A percentile compares a stretch with the other conserved stretches of the same genome.
phyloP scores from a whole-genome alignment of 2,329 filamentous ascomycete species.

The Stagonosporopsis tanaceti region DNA sequence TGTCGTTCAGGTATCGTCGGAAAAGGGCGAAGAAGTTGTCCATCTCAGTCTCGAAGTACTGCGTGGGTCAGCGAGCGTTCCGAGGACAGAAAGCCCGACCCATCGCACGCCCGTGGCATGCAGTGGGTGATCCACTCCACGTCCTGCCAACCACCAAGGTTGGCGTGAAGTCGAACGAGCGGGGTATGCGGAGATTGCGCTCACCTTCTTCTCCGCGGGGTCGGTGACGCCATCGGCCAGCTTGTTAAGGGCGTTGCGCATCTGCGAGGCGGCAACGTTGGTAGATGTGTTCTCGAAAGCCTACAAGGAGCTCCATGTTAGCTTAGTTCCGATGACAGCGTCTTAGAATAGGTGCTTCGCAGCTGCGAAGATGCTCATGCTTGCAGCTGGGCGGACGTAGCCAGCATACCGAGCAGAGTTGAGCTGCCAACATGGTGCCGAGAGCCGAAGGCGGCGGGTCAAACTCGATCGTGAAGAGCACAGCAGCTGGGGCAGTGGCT shows the following conservation, averaged over 20 bases:
- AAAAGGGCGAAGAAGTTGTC: conserved; percentile 99
- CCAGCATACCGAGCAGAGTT: background rate
- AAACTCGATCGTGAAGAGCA: background rate
- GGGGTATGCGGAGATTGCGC: conserved; percentile 15
- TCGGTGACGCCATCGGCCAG: conserved; percentile 90
- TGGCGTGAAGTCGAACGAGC: background rate
- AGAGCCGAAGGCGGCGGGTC: background rate
- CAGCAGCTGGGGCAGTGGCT: background rate
- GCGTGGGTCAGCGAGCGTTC: conserved; percentile 31
- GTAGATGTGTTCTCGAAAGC: conserved; percentile 99
- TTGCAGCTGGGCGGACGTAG: background rate
- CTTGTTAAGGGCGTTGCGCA: conserved; percentile 96
- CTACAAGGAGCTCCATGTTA: conserved; percentile 58
- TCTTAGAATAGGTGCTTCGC: background rate
- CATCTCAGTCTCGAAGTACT: conserved; percentile 99
- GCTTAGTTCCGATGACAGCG: background rate
- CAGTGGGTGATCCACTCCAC: conserved; percentile 1
- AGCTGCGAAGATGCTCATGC: background rate
- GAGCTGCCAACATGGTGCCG: background rate
- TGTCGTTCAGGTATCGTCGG: conserved; percentile 97
- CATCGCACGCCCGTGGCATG: conserved; percentile 7
- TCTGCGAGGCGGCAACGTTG: conserved; percentile 96
- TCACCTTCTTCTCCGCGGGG: conserved; percentile 78
- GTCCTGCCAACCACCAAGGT: background rate
- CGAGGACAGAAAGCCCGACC: conserved; percentile 25